These are phyloP conservation scores for Euryodendron excelsum DNA, from an alignment of 148 eudicot genomes.

Conservation along the genomic window DNA sequence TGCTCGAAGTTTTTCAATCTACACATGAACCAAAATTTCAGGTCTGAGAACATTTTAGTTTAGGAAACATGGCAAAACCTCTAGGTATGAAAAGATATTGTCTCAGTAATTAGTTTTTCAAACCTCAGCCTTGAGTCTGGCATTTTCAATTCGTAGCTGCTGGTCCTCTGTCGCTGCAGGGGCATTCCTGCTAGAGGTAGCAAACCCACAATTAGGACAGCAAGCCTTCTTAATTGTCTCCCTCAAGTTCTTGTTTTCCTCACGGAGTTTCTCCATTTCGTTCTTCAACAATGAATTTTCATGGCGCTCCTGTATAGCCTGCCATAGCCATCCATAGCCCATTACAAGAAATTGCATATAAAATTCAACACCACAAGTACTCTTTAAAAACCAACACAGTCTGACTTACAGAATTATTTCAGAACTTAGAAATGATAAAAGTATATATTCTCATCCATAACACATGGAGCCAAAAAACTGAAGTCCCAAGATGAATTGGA, in stretches of 20 bases:
- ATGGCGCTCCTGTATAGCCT: slow-evolving; percentile 98
- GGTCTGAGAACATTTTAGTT: too few species aligned
- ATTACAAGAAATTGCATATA: too few species aligned
- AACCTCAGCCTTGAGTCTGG: slow-evolving; percentile 92
- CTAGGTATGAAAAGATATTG: too few species aligned
- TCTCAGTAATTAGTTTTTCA: too few species aligned
- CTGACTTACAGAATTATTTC: too few species aligned
- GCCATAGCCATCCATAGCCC: slow-evolving; percentile 12
- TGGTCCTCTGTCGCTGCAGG: slow-evolving; percentile 48
- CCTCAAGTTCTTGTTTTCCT: slow-evolving; percentile 69
- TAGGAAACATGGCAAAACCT: too few species aligned
- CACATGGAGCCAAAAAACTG: too few species aligned
- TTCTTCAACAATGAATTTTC: slow-evolving; percentile 79
- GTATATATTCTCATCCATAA: too few species aligned
- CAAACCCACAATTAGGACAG: slow-evolving; percentile 83
- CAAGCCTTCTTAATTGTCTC: slow-evolving; percentile 52
- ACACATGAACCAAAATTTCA: not conserved
- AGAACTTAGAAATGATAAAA: too few species aligned
- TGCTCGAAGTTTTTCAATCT: slow-evolving; percentile 81
- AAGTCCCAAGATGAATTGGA: too few species aligned
- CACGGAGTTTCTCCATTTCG: slow-evolving; percentile 76
- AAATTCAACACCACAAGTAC: too few species aligned
- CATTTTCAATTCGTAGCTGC: slow-evolving; percentile 80
- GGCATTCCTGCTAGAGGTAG: slow-evolving; percentile 40
- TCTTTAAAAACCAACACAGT: too few species aligned